A percentile compares a stretch with the other conserved stretches of the same genome.
Conservation (phyloP, 2,329 filamentous ascomycete genomes). For the Meredithiella fracta region DNA sequence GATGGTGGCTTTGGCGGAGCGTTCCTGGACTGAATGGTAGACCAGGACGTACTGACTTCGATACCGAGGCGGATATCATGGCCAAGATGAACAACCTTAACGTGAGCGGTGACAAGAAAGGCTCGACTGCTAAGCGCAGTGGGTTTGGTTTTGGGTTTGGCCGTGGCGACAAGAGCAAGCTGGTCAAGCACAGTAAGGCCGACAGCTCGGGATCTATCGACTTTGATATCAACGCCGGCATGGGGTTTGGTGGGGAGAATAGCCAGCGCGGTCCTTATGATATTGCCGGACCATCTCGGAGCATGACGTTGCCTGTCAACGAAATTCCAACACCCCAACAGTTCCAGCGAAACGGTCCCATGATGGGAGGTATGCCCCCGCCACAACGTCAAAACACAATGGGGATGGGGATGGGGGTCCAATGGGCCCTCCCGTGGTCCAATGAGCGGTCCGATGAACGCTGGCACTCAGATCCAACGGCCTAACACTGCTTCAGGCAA, state of each 20-base stretch:
- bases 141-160: conserved; percentile 12
- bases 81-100: conserved; percentile 11
- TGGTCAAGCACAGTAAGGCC: not conserved
- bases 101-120: conserved; percentile 2
- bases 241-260: conserved; percentile 19
- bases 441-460: conserved; percentile 1
- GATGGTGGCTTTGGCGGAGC: conserved; percentile 11
- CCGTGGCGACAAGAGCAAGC: not conserved
- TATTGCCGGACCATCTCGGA: conserved; percentile 38
- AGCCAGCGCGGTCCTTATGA: conserved; percentile 18
- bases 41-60: conserved; percentile 10
- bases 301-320: conserved; percentile 44
- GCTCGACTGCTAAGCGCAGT: not conserved
- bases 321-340: conserved; percentile 20
- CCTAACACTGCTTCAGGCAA: conserved; percentile 39
- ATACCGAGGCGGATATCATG: conserved; percentile 12
- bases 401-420: conserved; percentile 31
- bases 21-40: conserved; percentile 11
- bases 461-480: conserved; percentile 18
- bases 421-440: conserved; percentile 20
- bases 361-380: conserved; percentile 18
- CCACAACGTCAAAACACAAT: conserved; percentile 24
- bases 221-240: conserved; percentile 21
- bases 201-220: conserved; percentile 19
- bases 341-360: conserved; percentile 18